Evolutionary conservation across 805 yeast genomes (phyloP), one percentile per base, ranked within the genome.

Genomic region (Wickerhamiella musiphila): DNA sequence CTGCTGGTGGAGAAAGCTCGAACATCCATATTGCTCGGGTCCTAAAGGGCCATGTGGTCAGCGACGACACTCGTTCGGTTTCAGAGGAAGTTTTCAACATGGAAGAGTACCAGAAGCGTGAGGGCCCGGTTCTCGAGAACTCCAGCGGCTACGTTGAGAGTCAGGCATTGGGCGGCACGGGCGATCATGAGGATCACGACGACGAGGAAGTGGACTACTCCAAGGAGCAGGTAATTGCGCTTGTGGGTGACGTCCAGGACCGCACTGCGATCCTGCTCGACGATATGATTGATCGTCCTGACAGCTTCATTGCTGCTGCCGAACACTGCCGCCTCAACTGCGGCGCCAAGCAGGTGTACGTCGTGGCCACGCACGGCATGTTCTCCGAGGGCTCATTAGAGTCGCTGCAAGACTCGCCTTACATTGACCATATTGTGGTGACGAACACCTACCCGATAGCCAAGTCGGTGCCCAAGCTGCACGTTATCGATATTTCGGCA

Each of bases 241-340:
- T 90, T 35, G 99, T 90, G 28, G 99, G 99, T 39, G 92, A 86
- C 52, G 98, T 90, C 31, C 73, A 78, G 43, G 77, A 73, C 45
- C 79, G 79, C 55, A 78, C 93, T 5, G 96, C 95, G 13, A 79
- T 90, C 43, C 78, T 90, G 38, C 65, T 90, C 37, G 99, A 90
- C 58, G 99, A 90, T 53, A 81, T 90, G 92, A 77, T 90, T 47
- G 98, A 90, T 53, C 82, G 90, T 52, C 94, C 94, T 28, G 74
- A 76, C 41, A 73, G 93, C 7, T 86, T 84, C 52, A 78, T 90
- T 41, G 86, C 95, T 19, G 98, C 98, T 26, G 98, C 99, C 21
- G 99, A 90, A 59, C 98, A 90, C 59, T 70, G 93, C 53, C 70
- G 92, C 43, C 65, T 79, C 56, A 86, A 84, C 56, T 90, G 99